A percentile compares a stretch with the other conserved stretches of the same genome.
phyloP scores from a whole-genome alignment of 2,329 filamentous ascomycete genomes.

The Fusarium buharicum region DNA sequence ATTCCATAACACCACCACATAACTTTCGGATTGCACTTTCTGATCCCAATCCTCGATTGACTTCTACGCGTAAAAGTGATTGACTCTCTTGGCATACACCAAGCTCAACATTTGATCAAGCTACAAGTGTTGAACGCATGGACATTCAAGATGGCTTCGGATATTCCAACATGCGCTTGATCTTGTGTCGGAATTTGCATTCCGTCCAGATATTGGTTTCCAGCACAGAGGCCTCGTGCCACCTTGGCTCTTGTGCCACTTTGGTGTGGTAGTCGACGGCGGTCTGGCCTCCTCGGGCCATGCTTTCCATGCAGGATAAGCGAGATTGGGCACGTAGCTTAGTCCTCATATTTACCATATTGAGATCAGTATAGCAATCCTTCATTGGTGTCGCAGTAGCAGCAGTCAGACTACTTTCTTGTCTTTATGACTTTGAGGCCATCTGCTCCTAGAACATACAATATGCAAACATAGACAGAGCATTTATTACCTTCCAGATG shows the following conservation, averaged over 20 bases:
- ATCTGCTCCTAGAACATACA: too few relatives aligned
- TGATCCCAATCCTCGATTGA: neutral
- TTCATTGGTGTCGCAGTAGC: neutral
- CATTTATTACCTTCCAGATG: too few relatives aligned
- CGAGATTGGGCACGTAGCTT: neutral
- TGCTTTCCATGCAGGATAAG: too few relatives aligned
- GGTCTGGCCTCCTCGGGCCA: neutral
- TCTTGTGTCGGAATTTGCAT: neutral
- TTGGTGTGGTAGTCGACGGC: neutral
- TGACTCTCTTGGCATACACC: neutral
- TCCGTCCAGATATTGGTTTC: neutral
- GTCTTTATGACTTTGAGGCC: too few relatives aligned
- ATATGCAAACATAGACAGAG: too few relatives aligned
- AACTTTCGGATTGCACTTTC: neutral
- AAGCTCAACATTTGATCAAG: neutral
- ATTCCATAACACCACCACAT: too few relatives aligned
- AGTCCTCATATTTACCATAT: neutral
- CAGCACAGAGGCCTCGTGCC: neutral
- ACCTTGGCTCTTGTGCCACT: neutral
- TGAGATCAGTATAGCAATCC: neutral
- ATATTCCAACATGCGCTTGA: neutral
- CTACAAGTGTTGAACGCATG: neutral
- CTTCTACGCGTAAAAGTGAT: neutral
- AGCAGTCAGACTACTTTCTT: too few relatives aligned
- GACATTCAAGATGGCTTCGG: neutral